Evolutionary conservation across 768 basidiomycete genomes (phyloP).

Genomic region (Leucosporidium yakuticum): DNA sequence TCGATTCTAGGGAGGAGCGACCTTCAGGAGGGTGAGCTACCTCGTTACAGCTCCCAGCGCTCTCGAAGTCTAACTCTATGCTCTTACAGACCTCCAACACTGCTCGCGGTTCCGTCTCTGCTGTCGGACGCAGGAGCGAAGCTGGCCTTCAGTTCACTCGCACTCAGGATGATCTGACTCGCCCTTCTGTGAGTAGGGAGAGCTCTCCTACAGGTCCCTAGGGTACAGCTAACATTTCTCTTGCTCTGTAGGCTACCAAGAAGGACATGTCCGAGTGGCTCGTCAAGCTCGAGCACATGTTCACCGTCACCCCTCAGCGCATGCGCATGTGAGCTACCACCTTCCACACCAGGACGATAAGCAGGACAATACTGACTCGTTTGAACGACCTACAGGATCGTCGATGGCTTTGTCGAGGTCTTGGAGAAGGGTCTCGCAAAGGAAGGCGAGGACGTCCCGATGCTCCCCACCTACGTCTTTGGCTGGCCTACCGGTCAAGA

Average conservation of each 20-base stretch:
- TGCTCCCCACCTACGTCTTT: constrained; percentile 97
- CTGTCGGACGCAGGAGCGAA: constrained; percentile 21
- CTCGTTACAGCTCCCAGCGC: too few species aligned
- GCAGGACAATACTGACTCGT: constrained; percentile 20
- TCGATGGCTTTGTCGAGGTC: constrained; percentile 88
- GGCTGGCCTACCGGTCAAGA: constrained; percentile 84
- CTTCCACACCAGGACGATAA: not conserved
- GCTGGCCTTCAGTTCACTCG: constrained; percentile 23
- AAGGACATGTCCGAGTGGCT: constrained; percentile 35
- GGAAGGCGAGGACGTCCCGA: constrained; percentile 76
- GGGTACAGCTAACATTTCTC: not conserved
- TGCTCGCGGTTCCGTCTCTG: constrained; percentile 23
- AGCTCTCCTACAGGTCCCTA: constrained; percentile 38
- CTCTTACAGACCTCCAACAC: constrained; percentile 15
- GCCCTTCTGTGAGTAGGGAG: constrained; percentile 90
- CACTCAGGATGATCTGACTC: constrained; percentile 53
- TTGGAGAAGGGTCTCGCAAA: constrained; percentile 80
- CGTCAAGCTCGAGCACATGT: constrained; percentile 42
- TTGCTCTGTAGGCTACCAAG: not conserved
- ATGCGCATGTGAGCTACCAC: constrained; percentile 54
- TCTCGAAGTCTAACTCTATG: too few species aligned
- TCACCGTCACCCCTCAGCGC: constrained; percentile 78
- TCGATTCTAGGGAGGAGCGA: too few species aligned
- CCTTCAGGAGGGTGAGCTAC: too few species aligned
- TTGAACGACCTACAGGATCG: constrained; percentile 60